Percentiles rank a stretch among this genome's conserved stretches.
phyloP scores from a whole-genome alignment of 1,284 basidiomycete genomes.

The Clitocybe nebularis region DNA sequence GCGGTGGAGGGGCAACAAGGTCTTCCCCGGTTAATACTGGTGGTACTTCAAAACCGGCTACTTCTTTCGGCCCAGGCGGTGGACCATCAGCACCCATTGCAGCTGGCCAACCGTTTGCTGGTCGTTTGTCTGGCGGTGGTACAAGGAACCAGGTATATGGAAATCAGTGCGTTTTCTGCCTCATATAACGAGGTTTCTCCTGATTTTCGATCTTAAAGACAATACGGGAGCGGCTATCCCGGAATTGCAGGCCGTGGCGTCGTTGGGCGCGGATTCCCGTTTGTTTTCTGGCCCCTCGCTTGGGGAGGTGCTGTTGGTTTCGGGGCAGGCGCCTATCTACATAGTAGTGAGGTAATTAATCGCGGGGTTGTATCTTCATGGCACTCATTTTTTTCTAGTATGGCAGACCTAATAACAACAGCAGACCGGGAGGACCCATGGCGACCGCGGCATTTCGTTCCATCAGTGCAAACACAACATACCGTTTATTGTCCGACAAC shows the following conservation, averaged over 20 bases:
- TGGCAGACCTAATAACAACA: conserved; percentile 49
- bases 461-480: conserved; percentile 40
- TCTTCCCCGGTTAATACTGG: conserved; percentile 11
- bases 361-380: not conserved
- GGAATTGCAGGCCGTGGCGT: conserved; percentile 39
- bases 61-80: conserved; percentile 7
- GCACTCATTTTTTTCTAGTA: conserved; percentile 37
- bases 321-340: conserved; percentile 34
- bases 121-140: conserved; percentile 29
- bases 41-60: conserved; percentile 7
- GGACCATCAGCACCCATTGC: conserved; percentile 6
- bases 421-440: conserved; percentile 55
- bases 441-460: conserved; percentile 47
- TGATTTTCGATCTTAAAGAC: conserved; percentile 24
- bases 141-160: conserved; percentile 32
- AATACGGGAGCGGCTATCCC: conserved; percentile 61
- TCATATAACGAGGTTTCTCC: not conserved
- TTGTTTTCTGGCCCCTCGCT: conserved; percentile 55
- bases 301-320: conserved; percentile 35
- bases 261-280: conserved; percentile 45
- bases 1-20: conserved; percentile 15
- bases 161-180: conserved; percentile 21
- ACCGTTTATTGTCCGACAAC: conserved; percentile 58
- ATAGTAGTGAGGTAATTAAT: conserved; percentile 29
- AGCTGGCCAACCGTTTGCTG: conserved; percentile 23